phyloP scores from a whole-genome alignment of 2,329 filamentous ascomycete genomes.

The Allantophomopsis lycopodina region DNA sequence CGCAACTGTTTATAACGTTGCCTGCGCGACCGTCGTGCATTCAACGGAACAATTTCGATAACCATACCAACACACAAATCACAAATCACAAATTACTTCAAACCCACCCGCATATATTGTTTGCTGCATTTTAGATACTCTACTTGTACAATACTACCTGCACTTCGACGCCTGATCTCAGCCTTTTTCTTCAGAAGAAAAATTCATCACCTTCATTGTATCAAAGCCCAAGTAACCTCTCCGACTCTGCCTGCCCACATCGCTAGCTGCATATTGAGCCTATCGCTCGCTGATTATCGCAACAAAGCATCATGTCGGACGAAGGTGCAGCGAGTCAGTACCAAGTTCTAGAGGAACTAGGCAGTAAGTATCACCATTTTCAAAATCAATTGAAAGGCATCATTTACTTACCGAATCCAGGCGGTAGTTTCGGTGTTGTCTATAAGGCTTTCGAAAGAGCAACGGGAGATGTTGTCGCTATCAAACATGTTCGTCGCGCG shows the following conservation, averaged over 20 bases:
- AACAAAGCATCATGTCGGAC: constrained; percentile 32
- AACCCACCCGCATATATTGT: too few relatives aligned
- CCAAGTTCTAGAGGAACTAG: constrained; percentile 90
- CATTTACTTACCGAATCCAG: constrained; percentile 26
- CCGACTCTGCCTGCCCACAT: background rate
- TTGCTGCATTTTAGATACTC: too few relatives aligned
- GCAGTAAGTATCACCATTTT: constrained; percentile 49
- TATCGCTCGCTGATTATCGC: too few relatives aligned
- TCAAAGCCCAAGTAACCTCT: too few relatives aligned
- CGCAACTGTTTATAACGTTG: too few relatives aligned
- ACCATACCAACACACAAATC: background rate
- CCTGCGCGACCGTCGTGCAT: too few relatives aligned
- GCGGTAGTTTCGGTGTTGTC: constrained; percentile 90
- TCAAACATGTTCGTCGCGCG: constrained; percentile 66
- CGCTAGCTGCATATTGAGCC: constrained; percentile 1
- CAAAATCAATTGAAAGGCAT: background rate
- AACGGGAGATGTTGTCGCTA: constrained; percentile 86
- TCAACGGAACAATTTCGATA: too few relatives aligned
- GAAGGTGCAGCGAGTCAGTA: constrained; percentile 72
- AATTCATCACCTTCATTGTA: too few relatives aligned
- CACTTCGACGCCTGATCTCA: too few relatives aligned
- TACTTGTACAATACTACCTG: too few relatives aligned
- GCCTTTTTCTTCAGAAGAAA: too few relatives aligned
- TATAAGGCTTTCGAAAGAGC: constrained; percentile 90
- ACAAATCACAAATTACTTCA: too few relatives aligned